These are phyloP conservation scores for Monosporascus sp. DNA, from an alignment of 2,329 filamentous ascomycete species.

Conservation along the genomic window DNA sequence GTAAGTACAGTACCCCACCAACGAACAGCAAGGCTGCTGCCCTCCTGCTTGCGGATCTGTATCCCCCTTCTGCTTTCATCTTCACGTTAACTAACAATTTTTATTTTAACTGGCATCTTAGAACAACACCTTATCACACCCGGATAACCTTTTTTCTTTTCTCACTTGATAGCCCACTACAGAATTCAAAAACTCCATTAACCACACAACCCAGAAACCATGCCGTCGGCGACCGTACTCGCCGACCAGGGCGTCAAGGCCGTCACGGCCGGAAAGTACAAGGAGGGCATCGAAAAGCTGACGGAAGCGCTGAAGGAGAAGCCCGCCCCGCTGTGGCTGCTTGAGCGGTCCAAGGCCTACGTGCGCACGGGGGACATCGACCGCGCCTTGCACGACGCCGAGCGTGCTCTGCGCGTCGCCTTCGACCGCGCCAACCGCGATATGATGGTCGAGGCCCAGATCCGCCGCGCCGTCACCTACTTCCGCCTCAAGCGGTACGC, in stretches of 20 bases:
- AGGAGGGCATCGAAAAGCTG: constrained; percentile 61
- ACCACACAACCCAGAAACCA: constrained; percentile 21
- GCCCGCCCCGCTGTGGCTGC: constrained; percentile 69
- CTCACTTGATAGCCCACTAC: neutral
- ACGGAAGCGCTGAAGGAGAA: constrained; percentile 62
- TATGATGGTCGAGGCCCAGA: constrained; percentile 73
- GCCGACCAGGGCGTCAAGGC: constrained; percentile 60
- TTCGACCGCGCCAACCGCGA: constrained; percentile 66
- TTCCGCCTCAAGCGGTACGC: constrained; percentile 66
- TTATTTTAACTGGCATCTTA: neutral
- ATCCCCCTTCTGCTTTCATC: neutral
- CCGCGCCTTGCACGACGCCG: constrained; percentile 64
- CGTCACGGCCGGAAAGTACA: constrained; percentile 57
- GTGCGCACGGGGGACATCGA: constrained; percentile 56
- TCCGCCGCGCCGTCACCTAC: constrained; percentile 70
- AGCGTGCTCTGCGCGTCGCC: constrained; percentile 58
- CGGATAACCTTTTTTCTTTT: neutral
- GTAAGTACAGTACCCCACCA: too few species aligned
- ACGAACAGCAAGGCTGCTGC: neutral
- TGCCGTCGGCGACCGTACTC: constrained; percentile 44
- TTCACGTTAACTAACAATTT: neutral
- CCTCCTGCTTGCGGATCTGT: neutral
- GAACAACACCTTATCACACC: neutral
- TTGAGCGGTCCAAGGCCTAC: constrained; percentile 75
- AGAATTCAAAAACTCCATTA: neutral